A percentile compares a stretch with the other conserved stretches of the same genome.
phyloP scores from a whole-genome alignment of 345 rosid genomes.

The Arabidopsis suecica region DNA sequence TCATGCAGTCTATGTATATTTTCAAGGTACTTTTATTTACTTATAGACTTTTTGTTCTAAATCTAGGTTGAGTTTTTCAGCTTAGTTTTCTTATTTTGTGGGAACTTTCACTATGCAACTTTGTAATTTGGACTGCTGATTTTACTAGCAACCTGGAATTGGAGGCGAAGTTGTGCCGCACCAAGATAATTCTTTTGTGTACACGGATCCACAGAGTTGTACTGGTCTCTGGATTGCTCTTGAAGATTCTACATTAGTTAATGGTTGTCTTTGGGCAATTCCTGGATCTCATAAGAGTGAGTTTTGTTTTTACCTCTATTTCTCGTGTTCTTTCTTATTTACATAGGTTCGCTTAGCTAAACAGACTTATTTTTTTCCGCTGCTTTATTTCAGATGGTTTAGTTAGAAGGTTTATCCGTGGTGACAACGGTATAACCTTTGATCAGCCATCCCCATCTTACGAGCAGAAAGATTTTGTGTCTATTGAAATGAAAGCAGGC shows the following conservation, averaged over 20 bases:
- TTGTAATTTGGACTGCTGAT: slow-evolving; percentile 9
- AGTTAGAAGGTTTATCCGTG: slow-evolving; percentile 81
- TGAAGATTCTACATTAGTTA: slow-evolving; percentile 80
- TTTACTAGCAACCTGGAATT: slow-evolving; percentile 88
- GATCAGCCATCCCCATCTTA: slow-evolving; percentile 78
- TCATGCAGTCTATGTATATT: slow-evolving; percentile 95
- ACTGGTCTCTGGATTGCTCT: slow-evolving; percentile 96
- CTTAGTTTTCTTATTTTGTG: background rate
- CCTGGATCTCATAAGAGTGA: slow-evolving; percentile 94
- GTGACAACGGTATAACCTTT: slow-evolving; percentile 77
- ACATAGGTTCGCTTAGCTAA: slow-evolving; percentile 23
- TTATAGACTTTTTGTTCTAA: background rate
- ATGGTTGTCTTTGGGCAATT: slow-evolving; percentile 98
- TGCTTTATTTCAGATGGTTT: slow-evolving; percentile 72
- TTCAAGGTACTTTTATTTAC: slow-evolving; percentile 65
- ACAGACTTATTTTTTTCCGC: background rate
- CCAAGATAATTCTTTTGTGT: slow-evolving; percentile 90
- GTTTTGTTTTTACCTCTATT: slow-evolving; percentile 9
- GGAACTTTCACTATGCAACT: background rate
- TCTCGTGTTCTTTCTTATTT: slow-evolving; percentile 20
- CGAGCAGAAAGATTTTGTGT: slow-evolving; percentile 80
- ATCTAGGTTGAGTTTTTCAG: background rate
- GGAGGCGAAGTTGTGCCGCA: slow-evolving; percentile 98
- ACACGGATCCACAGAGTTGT: slow-evolving; percentile 88
- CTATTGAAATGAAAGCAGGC: slow-evolving; percentile 93